phyloP scores from a whole-genome alignment of 345 rosid genomes.

The Turnera subulata region DNA sequence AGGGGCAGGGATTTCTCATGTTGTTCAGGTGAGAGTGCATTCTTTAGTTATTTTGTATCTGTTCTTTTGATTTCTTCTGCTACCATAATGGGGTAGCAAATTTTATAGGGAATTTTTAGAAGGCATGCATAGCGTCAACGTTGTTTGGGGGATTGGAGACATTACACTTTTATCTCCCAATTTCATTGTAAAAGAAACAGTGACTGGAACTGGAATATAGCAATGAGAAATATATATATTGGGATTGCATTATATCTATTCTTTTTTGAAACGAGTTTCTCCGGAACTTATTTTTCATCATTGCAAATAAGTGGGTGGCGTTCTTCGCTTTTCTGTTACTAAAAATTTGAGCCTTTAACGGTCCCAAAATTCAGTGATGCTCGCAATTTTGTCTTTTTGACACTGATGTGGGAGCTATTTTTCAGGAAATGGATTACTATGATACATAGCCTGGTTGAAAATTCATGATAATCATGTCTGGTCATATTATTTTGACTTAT shows the following conservation, averaged over 20 bases:
- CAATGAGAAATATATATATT: slow-evolving; percentile 17
- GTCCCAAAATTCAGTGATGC: too few relatives aligned
- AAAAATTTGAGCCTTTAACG: too few relatives aligned
- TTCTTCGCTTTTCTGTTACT: too few relatives aligned
- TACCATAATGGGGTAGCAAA: slow-evolving; percentile 21
- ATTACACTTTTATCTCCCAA: slow-evolving; percentile 25
- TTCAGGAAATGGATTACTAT: too few relatives aligned
- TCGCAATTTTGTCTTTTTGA: too few relatives aligned
- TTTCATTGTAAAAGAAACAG: slow-evolving; percentile 32
- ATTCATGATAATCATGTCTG: too few relatives aligned
- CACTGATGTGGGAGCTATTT: too few relatives aligned
- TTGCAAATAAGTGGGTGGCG: too few relatives aligned
- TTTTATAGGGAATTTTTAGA: slow-evolving; percentile 14
- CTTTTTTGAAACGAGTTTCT: neutral
- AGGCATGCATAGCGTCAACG: slow-evolving; percentile 8
- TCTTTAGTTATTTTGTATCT: slow-evolving; percentile 4
- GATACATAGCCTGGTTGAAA: too few relatives aligned
- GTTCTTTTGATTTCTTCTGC: slow-evolving; percentile 7
- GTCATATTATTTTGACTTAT: too few relatives aligned
- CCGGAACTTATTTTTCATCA: too few relatives aligned
- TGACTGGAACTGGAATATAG: slow-evolving; percentile 3
- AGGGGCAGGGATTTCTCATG: slow-evolving; percentile 22
- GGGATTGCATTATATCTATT: neutral
- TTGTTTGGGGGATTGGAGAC: slow-evolving; percentile 31
- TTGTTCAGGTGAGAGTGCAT: slow-evolving; percentile 13